phyloP scores from a whole-genome alignment of 768 basidiomycete genomes.

The Hydnum rufescens region DNA sequence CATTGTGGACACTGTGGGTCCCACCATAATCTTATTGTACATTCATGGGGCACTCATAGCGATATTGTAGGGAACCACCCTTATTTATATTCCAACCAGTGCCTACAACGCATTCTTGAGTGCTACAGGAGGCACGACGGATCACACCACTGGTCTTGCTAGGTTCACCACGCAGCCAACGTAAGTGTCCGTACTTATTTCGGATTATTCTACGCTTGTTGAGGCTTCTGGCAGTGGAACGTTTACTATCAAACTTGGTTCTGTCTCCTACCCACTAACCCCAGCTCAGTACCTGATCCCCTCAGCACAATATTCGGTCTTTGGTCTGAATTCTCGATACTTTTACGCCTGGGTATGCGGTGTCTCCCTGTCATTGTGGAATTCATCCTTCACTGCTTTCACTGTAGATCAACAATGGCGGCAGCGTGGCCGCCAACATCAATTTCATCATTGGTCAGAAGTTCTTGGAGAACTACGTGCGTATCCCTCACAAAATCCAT shows the following conservation, averaged over 20 bases:
- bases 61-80: neutral
- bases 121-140: neutral
- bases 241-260: neutral
- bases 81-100: neutral
- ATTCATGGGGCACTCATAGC: too few relatives aligned
- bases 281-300: neutral
- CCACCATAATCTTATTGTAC: too few relatives aligned
- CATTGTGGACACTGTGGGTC: conserved; percentile 1
- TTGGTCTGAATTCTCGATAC: neutral
- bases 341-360: neutral
- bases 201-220: too few relatives aligned
- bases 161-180: neutral
- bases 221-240: too few relatives aligned
- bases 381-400: too few relatives aligned
- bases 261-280: neutral
- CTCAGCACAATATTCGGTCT: neutral
- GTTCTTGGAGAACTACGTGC: conserved; percentile 1
- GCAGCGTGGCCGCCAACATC: neutral
- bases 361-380: neutral
- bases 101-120: neutral
- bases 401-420: neutral
- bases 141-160: neutral
- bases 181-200: too few relatives aligned
- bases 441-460: conserved; percentile 3
- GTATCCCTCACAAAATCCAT: neutral